Base-by-base conservation (phyloP, 345 rosid genomes). In the Durio zibethinus region DNA sequence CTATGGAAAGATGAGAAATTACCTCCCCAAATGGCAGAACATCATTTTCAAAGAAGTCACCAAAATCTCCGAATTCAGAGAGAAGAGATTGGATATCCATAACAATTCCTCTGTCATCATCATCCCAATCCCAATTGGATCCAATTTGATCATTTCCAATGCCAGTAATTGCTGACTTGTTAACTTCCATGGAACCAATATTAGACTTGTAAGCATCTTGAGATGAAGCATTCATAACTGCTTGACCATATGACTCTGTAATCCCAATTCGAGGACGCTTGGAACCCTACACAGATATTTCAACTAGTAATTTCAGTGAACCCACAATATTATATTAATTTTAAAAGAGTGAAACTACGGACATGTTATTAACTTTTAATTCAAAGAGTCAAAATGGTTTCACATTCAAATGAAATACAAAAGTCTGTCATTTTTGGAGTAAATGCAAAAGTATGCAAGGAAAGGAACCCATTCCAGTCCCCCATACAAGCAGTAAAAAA, bases 1-100 rank as follows among this genome's bases (percentile, higher is more conserved):
- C 67, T 10, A 60, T 18, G 54, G 62, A 35, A 73, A 59, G 56
- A 68, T 21, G 76, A 31, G 74, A 76, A 73, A 75, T 82, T 90
- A 96, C 99, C 97, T 96, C 99, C 85, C 99, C 99, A 77, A 96
- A 96, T 84, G 98, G 98, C 78, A 96, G 82, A 45, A 80, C 90
- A 65, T 96, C 99, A 74, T 90, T 92, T 85, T 91, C 97, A 63
- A 96, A 96, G 87, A 96, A 96, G 87, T 94, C 98, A 38, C 98
- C 97, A 80, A 96, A 96, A 84, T 94, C 99, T 81, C 99, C 99
- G 83, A 96, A 96, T 78, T 96, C 99, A 31, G 99, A 96, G 33
- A 96, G 94, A 81, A 96, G 97, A 82, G 97, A 91, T 83, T 92
- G 94, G 78, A 96, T 93, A 84, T 96, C 97, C 90, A 92, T 92